Conservation (phyloP, 2,329 filamentous ascomycete species). For the Penicillium sclerotigenum region DNA sequence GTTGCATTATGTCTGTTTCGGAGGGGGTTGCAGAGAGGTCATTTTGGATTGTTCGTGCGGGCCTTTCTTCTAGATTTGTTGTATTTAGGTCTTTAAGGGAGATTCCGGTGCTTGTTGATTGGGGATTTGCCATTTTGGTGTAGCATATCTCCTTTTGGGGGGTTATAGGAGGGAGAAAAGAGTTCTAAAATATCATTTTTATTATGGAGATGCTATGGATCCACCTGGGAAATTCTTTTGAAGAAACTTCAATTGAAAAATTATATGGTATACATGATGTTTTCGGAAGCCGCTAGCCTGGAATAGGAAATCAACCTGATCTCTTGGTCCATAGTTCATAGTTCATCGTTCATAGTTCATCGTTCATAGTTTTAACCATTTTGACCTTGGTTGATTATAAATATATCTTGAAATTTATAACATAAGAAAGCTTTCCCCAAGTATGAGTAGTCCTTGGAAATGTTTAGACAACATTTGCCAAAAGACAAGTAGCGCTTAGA, state of each 20-base stretch:
- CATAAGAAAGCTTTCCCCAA: not conserved
- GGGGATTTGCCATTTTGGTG: not conserved
- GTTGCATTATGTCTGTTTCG: conserved; percentile 32
- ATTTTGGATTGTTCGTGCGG: not conserved
- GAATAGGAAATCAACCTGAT: not conserved
- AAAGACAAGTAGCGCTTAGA: not conserved
- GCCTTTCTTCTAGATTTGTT: not conserved
- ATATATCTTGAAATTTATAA: not conserved
- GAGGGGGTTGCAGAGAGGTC: not conserved
- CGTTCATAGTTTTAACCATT: not conserved
- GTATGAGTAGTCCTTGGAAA: not conserved
- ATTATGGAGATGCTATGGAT: not conserved
- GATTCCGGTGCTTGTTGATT: not conserved
- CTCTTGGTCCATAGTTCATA: no score
- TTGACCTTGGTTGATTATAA: not conserved
- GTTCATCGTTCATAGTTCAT: no score
- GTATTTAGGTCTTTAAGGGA: not conserved
- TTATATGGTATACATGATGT: not conserved
- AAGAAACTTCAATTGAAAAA: not conserved
- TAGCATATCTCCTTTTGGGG: not conserved
- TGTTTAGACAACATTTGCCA: no score
- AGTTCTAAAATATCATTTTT: not conserved
- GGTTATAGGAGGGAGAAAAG: not conserved
- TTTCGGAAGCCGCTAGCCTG: not conserved
- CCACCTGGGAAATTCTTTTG: not conserved